phyloP scores from a whole-genome alignment of 257 asterid species.

The Gentiana macrophylla region DNA sequence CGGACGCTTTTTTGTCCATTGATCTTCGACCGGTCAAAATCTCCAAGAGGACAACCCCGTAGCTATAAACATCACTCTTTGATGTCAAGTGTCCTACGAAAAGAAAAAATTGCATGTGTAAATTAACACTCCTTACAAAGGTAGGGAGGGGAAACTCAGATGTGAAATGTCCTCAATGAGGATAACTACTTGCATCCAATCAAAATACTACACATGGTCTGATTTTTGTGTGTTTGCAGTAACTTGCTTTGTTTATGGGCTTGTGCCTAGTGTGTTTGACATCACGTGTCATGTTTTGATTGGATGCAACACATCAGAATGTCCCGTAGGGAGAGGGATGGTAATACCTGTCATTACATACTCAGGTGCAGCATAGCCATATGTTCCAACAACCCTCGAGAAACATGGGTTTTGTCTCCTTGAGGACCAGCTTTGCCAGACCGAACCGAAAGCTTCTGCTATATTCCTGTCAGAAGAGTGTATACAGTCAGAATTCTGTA shows the following conservation, averaged over 20 bases:
- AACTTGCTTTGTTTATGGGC: no score
- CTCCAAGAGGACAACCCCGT: slow-evolving; percentile 85
- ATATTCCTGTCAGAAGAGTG: slow-evolving; percentile 47
- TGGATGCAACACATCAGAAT: no score
- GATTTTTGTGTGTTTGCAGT: no score
- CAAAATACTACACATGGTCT: no score
- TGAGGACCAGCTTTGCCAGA: slow-evolving; percentile 95
- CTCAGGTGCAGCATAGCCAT: slow-evolving; percentile 96
- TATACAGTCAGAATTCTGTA: neutral
- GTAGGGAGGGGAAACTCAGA: no score
- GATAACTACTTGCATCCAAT: no score
- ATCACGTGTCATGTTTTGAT: no score
- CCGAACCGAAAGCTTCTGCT: slow-evolving; percentile 97
- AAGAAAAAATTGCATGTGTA: neutral
- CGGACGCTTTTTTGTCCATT: slow-evolving; percentile 84
- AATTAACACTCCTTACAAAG: no score
- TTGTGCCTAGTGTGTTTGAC: no score
- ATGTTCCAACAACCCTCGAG: slow-evolving; percentile 85
- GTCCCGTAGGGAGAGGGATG: no score
- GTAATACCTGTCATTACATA: slow-evolving; percentile 88
- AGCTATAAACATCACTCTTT: slow-evolving; percentile 89
- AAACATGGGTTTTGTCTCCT: slow-evolving; percentile 92
- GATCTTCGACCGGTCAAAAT: slow-evolving; percentile 82
- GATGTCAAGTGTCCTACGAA: slow-evolving; percentile 72
- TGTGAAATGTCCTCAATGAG: no score